Evolutionary conservation across 495 filamentous ascomycete species (phyloP), one percentile per base, ranked within the genome.

Genomic region (Penicillium turbatum): DNA sequence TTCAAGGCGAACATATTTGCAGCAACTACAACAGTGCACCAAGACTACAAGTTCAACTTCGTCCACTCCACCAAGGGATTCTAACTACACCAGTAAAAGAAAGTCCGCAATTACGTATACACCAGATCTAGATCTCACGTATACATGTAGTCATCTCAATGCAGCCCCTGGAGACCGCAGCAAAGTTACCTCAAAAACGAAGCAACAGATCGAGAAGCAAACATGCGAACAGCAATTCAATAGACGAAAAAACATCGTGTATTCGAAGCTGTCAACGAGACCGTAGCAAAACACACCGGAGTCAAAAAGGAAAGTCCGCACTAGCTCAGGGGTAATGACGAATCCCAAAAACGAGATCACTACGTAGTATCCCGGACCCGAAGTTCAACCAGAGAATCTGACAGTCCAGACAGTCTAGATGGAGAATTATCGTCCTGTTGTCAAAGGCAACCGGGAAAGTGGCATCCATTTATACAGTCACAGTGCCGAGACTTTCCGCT

Each of bases 251-350:
- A 31, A 11, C 8, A 16, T 2, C 4, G 15, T 17, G 49, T 51
- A 43, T 42, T 51, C 38, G 39, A 43, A 51, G 38, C 49, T 51
- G 39, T 51, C 30, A 27, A 42, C 29, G 38, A 15, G 11, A 51
- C 31, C 13, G 35, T 7, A 11, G 34, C n/a, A 24, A 24, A 0
- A 8, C 6, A 37, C 35, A 37, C 35, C 49, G 47, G 47, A 15
- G 6, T 15, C 19, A 19, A 43, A 51, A 40, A 32, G n/a, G 21
- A 24, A 51, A 32, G 38, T 43, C 38, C 17, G 21, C 12, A 51
- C 16, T 51, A 34, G 30, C 43, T 51, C 49, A 51, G 49, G 49
- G 49, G 49, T 51, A 51, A 51, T 49, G 38, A 51, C 49, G 39
- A 42, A 51, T 43, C 49, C 17, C 19, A 43, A 51, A 51, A 51